Conservation (phyloP, 352 stramenopile species). For the Nothophytophthora sp. region DNA sequence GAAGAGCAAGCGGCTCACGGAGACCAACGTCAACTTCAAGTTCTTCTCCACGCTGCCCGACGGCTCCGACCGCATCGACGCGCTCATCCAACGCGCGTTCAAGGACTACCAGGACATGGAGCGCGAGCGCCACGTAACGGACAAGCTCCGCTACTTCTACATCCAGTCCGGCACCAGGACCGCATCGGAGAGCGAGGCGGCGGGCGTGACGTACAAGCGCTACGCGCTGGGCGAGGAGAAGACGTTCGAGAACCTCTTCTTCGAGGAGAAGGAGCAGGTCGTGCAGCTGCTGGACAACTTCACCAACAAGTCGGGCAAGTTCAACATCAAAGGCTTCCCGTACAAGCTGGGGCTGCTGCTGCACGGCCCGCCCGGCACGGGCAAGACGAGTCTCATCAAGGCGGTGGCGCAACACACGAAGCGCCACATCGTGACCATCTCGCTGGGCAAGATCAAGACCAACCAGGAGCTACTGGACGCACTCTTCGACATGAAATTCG, state of each 20-base stretch:
- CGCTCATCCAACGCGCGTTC: constrained; percentile 39
- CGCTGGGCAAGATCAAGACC: constrained; percentile 67
- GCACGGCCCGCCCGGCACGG: constrained; percentile 79
- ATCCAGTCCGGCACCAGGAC: constrained; percentile 21
- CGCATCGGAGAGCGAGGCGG: constrained; percentile 2
- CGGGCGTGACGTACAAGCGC: constrained; percentile 45
- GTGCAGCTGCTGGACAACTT: constrained; percentile 78
- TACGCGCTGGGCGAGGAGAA: constrained; percentile 86
- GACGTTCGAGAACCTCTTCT: constrained; percentile 89
- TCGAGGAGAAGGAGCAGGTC: constrained; percentile 74
- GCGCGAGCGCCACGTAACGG: constrained; percentile 31
- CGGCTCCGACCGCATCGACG: constrained; percentile 40
- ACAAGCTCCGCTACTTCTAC: constrained; percentile 55
- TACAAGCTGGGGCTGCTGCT: constrained; percentile 88
- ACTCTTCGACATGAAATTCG: constrained; percentile 70
- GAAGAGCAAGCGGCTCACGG: constrained; percentile 18
- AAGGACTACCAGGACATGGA: constrained; percentile 37
- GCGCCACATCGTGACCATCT: constrained; percentile 67
- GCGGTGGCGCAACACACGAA: constrained; percentile 70
- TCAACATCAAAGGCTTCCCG: constrained; percentile 83
- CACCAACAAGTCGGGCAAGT: constrained; percentile 64
- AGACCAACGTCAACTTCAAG: constrained; percentile 29
- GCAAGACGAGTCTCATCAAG: constrained; percentile 90
- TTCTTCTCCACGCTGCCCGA: constrained; percentile 28
- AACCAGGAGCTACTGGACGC: constrained; percentile 86